Evolutionary conservation across 495 filamentous ascomycete genomes (phyloP).

Genomic region (Tuber magnatum): DNA sequence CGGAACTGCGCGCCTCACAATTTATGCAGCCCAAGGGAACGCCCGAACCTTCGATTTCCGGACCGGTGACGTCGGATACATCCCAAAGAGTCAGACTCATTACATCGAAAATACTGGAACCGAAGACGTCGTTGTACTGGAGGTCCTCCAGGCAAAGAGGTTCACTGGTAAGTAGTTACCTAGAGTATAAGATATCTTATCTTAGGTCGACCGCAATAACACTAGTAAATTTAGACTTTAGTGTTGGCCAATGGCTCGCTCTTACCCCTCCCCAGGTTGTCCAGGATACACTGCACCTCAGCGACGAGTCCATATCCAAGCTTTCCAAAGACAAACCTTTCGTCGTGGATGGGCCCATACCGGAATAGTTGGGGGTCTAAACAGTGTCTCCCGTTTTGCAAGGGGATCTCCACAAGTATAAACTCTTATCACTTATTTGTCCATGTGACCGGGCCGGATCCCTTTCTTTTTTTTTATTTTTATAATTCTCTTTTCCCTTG

Average conservation of each 20-base stretch:
- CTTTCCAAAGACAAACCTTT: slow-evolving; percentile 59
- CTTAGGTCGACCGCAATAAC: slow-evolving; percentile 7
- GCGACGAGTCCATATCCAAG: slow-evolving; percentile 49
- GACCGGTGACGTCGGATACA: slow-evolving; percentile 65
- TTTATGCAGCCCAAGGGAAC: slow-evolving; percentile 53
- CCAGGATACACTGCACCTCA: slow-evolving; percentile 55
- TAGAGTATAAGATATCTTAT: neutral
- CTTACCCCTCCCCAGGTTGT: slow-evolving; percentile 59
- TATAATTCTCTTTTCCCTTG: slow-evolving; percentile 7
- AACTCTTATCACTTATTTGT: neutral
- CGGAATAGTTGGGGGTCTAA: slow-evolving; percentile 19
- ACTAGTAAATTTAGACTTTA: slow-evolving; percentile 47
- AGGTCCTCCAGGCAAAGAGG: slow-evolving; percentile 60
- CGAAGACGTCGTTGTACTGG: slow-evolving; percentile 61
- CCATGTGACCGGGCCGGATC: neutral
- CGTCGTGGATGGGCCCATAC: slow-evolving; percentile 41
- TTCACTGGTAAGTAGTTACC: slow-evolving; percentile 49
- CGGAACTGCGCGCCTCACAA: slow-evolving; percentile 59
- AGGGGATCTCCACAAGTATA: neutral
- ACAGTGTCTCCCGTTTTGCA: neutral
- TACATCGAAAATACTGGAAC: slow-evolving; percentile 69
- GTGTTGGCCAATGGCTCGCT: slow-evolving; percentile 59
- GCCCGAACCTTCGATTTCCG: slow-evolving; percentile 68
- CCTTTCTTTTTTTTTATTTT: neutral
- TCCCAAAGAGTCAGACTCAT: slow-evolving; percentile 58